Base-by-base conservation (phyloP, 1,284 basidiomycete species). In the Microbotryomycetes sp. region DNA sequence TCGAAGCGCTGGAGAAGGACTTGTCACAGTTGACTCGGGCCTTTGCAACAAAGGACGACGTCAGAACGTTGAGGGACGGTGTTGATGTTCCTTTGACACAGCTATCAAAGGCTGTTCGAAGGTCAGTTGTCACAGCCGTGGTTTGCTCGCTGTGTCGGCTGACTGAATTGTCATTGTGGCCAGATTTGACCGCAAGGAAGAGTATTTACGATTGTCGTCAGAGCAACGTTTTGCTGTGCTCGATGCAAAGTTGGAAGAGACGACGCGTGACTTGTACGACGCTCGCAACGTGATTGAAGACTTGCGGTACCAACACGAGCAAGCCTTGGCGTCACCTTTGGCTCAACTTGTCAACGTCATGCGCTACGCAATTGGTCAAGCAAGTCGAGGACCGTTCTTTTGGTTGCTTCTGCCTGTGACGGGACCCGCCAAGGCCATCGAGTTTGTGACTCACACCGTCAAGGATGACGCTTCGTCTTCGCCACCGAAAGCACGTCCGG, bases 1-100 rank as follows among this genome's bases (percentile, higher is more conserved):
- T 76, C 30, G 67, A 70, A 22, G 61, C 68, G 14, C 66, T 77
- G 45, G 75, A 77, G 54, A 54, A 66, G 2, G 75, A 76, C 31
- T 63, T 77, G 3, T 50, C 62, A 1, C 46, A 61, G 47, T 58
- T 61, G 45, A 50, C 65, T 5, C 59, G 50, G 28, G 57, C 63
- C 2, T 68, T 70, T 47, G 75, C 74, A 1, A 72, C 72, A 48
- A 74, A 75, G 54, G 69, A 62, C 19, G 74, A 76, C 56, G 63
- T 76, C 19, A 65, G 70, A 19, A 58, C 70, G 4, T 65, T 77
- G n/a, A 64, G 73, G 31, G 72, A 76, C 25, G 73, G 68, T 19
- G 66, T 75, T 54, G 74, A 76, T 31, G 60, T 69, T 15, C 73
- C 73, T 16, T 58, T 75, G 16, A 65, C 73, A 6, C 71, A 74